Evolutionary conservation across 2,329 filamentous ascomycete species (phyloP), one percentile per base, ranked within the genome.

Genomic region (Cryphonectria nitschkei): DNA sequence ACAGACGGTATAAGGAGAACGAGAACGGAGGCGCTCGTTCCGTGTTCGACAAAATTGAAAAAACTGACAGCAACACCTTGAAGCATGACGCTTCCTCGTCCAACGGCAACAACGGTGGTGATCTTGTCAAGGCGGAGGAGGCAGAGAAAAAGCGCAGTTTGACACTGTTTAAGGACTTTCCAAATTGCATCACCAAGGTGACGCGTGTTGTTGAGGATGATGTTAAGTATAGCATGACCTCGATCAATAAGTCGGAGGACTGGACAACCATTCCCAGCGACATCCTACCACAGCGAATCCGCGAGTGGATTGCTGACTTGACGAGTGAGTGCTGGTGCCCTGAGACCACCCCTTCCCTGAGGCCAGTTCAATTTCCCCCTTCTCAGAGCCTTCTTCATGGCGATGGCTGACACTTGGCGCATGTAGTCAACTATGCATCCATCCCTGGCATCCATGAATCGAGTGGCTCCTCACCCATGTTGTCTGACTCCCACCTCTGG

Each of bases 91-190:
- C 50, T 14, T 5, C 34, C 50, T 65, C 64, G n/a, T 41, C 50
- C 41, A 29, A 37, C 16, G 34, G 70, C 29, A 52, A 68, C 3
- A 52, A 68, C 3, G 43, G 50, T 29, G 29, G 50, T 29, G 29
- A 32, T 19, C 13, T 2, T 19, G 26, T 11, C 1, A 52, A 62
- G 13, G 50, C 13, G 22, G 39, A 54, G 6, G 34, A 68, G 0
- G 61, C 61, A 56, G 61, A 64, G 37, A 16, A 43, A 13, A 66
- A 68, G 8, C 3, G 63, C 3, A 61, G 69, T 41, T 29, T 8
- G 1, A 34, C 46, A 19, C 22, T 69, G 3, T 71, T 73, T 41
- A 34, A 62, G 34, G 50, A 69, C 50, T 68, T 73, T 43, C 71
- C 69, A 19, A 65, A 50, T n/a, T 62, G 63, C 63, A 64, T 73